Base-by-base conservation (phyloP, 352 stramenopile species). In the Phytopythium cucurbitacearum region DNA sequence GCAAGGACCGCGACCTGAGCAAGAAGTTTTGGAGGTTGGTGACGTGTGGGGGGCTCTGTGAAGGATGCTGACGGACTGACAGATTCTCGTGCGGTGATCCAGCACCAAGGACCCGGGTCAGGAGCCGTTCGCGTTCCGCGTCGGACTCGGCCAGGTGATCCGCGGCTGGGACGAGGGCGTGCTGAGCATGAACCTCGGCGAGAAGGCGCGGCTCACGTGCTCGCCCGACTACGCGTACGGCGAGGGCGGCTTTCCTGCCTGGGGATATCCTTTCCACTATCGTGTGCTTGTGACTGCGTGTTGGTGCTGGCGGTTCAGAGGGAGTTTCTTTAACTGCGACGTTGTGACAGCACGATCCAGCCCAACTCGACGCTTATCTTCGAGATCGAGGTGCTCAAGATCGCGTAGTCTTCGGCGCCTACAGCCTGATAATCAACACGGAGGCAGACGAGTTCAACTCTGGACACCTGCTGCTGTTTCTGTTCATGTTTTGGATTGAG, bases 161-260 rank as follows among this genome's bases (percentile, higher is more conserved):
- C 96, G 93, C 52, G 96, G 91, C 41, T 99, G 96, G 96, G 96
- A 98, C 63, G 91, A 98, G 65, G 79, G 85, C 16, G 89, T 98
- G 32, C 52, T 87, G 15, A 51, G 62, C 45, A 92, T 94, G 88
- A 83, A 84, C 40, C 64, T 97, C 15, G 93, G 91, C 33, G 96
- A 99, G 68, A 73, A 75, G 38, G 87, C 93, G 35, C 89, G 79
- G 39, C 86, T 99, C 54, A 95, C 88, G 54, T 98, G 91, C 65
- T 88, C 88, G 15, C 90, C 92, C 13, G 93, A 98, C 75, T 98
- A 98, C 74, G 94, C 93, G 48, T 99, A 98, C 71, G 96, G 96
- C 47, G 61, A 76, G 0, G 64, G 73, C 10, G 95, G 94, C 34
- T 99, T 98, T 54, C 80, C 85, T 36, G 87, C 92, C 1, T 98